Base-by-base conservation (phyloP, 75 land plant genomes). In the Cryptomeria japonica region DNA sequence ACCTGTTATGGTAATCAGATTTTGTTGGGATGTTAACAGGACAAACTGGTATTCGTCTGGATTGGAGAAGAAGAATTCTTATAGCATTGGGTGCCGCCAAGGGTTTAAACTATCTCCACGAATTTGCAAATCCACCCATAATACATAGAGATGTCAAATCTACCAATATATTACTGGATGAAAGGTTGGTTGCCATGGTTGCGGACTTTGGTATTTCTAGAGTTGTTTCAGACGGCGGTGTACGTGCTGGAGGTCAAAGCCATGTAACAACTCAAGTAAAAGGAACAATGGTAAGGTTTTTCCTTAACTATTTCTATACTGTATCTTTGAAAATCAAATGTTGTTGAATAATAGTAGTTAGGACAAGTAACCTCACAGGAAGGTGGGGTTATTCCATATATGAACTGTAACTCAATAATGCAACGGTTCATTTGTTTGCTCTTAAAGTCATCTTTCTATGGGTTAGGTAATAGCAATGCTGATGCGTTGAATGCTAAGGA, bases 101-200 rank as follows among this genome's bases (percentile, higher is more conserved):
- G 47, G 92, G 92, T 16, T 49, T 91, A 2, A 51, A 91, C 13
- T 91, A 91, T 77, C 34, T 89, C 38, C 92, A 89, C 31, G 87
- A 58, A 4, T 39, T 79, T 18, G 90, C 88, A 28, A 77, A 89
- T 76, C 88, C 91, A 19, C 91, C 91, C 2, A 89, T 91, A n/a
- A 91, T 91, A 39, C 91, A 91, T 82, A 38, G 82, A 49, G 88
- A 91, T 41, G 58, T 91, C 53, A 91, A 91, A 25, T 86, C 92
- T 0, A 51, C 70, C 56, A 91, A 91, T 85, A 91, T 91, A 37
- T 56, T 89, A 18, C 80, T 91, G 42, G 92, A 91, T 46, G 85
- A 61, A 41, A 89, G 83, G 7, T 32, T 89, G 42, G 88, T 86
- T 47, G 88, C 91, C 70, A 91, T 89, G 86, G 92, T 91, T 10